Conservation (phyloP, 2,329 filamentous ascomycete genomes). For the Exophiala calicioides region DNA sequence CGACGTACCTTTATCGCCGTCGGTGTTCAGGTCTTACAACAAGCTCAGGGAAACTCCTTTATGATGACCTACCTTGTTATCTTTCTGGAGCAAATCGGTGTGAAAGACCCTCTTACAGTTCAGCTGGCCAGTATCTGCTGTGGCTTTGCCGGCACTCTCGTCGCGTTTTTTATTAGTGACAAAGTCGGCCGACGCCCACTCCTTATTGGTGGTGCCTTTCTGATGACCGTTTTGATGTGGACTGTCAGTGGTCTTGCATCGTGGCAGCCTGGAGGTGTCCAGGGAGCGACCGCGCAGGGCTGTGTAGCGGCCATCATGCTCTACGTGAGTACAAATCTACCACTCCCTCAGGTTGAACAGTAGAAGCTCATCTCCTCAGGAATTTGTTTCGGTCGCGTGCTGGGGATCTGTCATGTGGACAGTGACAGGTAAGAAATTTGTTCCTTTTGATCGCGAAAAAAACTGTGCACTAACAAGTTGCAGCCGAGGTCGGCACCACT, state of each 20-base stretch:
- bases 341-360: not conserved
- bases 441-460: too few species aligned
- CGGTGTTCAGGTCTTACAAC: slow-evolving; percentile 10
- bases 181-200: slow-evolving; percentile 92
- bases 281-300: slow-evolving; percentile 1
- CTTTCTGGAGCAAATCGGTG: slow-evolving; percentile 1
- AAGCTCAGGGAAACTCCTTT: slow-evolving; percentile 6
- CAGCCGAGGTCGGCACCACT: not conserved
- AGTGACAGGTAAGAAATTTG: slow-evolving; percentile 1
- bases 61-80: slow-evolving; percentile 2
- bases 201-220: slow-evolving; percentile 54
- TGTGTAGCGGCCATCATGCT: not conserved
- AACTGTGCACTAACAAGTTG: not conserved
- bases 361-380: not conserved
- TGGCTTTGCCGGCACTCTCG: not conserved
- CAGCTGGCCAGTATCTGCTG: slow-evolving; percentile 1
- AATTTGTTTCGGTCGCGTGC: not conserved
- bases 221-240: not conserved
- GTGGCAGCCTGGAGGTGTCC: not conserved
- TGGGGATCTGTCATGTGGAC: slow-evolving; percentile 2
- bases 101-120: not conserved
- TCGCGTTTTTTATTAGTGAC: slow-evolving; percentile 66
- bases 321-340: not conserved
- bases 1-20: slow-evolving; percentile 10
- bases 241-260: slow-evolving; percentile 1